Conservation (phyloP, 495 filamentous ascomycete species). For the Annulohypoxylon maeteangense region DNA sequence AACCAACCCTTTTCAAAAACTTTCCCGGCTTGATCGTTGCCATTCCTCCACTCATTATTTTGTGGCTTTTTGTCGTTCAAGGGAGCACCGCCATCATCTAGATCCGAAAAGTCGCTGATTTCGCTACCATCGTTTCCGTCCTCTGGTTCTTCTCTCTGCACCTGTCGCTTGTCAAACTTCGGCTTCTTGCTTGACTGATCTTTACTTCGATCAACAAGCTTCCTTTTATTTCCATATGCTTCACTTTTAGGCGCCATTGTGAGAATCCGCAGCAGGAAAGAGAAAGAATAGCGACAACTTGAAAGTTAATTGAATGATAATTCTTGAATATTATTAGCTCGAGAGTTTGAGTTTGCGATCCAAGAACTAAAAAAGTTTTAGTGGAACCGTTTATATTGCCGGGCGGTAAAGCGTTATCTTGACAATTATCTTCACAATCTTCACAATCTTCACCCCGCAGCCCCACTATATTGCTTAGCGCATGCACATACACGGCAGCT, state of each 20-base stretch:
- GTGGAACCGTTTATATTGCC: constrained; percentile 47
- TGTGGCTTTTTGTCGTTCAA: constrained; percentile 23
- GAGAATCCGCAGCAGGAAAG: not conserved
- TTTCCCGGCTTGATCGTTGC: constrained; percentile 42
- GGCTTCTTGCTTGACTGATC: constrained; percentile 57
- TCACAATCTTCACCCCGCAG: constrained; percentile 25
- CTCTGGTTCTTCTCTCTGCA: constrained; percentile 35
- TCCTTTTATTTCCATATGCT: constrained; percentile 52
- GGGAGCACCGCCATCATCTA: constrained; percentile 48
- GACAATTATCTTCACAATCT: constrained; percentile 4
- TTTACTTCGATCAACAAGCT: constrained; percentile 52
- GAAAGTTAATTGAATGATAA: not conserved
- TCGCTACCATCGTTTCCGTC: constrained; percentile 50
- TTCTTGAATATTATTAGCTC: constrained; percentile 4
- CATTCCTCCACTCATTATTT: constrained; percentile 20
- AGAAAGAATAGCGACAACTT: not conserved
- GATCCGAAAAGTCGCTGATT: constrained; percentile 50
- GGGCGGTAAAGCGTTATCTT: constrained; percentile 52
- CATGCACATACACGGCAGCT: not conserved
- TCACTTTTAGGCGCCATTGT: constrained; percentile 48
- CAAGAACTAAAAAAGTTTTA: constrained; percentile 38
- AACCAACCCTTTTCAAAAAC: constrained; percentile 49
- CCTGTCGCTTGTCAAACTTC: constrained; percentile 53
- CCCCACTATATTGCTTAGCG: constrained; percentile 15
- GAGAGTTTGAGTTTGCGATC: constrained; percentile 13